Percentiles rank a stretch among this genome's conserved stretches.
Conservation (phyloP, 169 alveolate genomes). For the Cryptosporidium canis region DNA sequence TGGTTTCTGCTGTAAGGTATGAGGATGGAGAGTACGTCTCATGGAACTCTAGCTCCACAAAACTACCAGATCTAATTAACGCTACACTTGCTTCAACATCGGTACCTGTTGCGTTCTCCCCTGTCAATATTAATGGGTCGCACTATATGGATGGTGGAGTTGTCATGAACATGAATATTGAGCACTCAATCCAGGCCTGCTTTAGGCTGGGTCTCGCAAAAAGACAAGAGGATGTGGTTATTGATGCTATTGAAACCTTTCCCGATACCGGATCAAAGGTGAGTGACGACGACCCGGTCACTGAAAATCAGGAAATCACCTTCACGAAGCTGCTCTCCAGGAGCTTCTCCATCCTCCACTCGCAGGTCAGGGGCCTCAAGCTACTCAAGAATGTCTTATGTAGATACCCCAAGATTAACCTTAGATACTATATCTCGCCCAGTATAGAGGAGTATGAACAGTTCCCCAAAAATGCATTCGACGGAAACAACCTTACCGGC, state of each 20-base stretch:
- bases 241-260: constrained; percentile 63
- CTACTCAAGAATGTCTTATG: constrained; percentile 32
- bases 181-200: constrained; percentile 63
- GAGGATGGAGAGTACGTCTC: constrained; percentile 64
- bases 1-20: constrained; percentile 66
- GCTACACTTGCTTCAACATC: constrained; percentile 70
- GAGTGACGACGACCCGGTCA: not conserved
- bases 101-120: constrained; percentile 71
- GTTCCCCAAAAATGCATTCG: constrained; percentile 67
- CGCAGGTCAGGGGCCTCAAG: constrained; percentile 62
- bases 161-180: constrained; percentile 65
- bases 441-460: constrained; percentile 39
- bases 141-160: constrained; percentile 67
- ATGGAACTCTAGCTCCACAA: constrained; percentile 57
- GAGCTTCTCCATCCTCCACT: constrained; percentile 51
- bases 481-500: constrained; percentile 64
- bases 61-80: constrained; percentile 34
- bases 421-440: constrained; percentile 55
- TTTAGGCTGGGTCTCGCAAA: constrained; percentile 47
- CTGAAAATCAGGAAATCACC: constrained; percentile 4
- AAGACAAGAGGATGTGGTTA: constrained; percentile 64
- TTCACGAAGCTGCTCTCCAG: constrained; percentile 36
- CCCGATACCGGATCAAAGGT: constrained; percentile 33
- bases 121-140: constrained; percentile 61
- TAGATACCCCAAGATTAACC: constrained; percentile 34